These are phyloP conservation scores for Neurospora cerealis DNA, from an alignment of 495 filamentous ascomycete genomes.

Conservation along the genomic window DNA sequence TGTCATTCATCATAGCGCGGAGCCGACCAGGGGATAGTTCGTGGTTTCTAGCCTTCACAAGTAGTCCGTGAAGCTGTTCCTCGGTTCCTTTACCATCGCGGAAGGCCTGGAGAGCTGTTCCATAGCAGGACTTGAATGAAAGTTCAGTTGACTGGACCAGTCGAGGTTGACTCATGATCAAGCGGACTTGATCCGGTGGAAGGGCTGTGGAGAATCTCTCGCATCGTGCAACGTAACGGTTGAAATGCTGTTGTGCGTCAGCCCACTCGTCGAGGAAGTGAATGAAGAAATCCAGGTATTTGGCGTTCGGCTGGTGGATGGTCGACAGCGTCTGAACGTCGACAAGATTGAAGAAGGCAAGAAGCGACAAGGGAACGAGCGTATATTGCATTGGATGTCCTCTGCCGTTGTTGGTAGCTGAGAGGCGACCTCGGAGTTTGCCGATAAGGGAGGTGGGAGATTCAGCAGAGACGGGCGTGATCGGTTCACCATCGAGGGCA, in stretches of 20 bases:
- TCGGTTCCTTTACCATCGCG: neutral
- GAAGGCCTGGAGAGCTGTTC: conserved; percentile 14
- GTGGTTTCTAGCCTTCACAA: neutral
- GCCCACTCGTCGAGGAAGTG: conserved; percentile 13
- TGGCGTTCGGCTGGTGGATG: neutral
- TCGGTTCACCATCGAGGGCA: neutral
- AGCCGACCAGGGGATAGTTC: neutral
- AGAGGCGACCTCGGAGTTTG: neutral
- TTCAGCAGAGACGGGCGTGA: neutral
- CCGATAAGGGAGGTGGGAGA: neutral
- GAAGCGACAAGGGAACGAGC: conserved; percentile 14
- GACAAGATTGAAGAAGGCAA: neutral
- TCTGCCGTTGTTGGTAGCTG: conserved; percentile 9
- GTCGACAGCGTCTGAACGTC: neutral
- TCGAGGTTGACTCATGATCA: conserved; percentile 1
- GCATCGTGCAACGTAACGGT: conserved; percentile 22
- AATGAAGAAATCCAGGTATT: conserved; percentile 8
- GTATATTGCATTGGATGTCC: conserved; percentile 19
- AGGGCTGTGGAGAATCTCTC: conserved; percentile 2
- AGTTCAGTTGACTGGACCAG: neutral
- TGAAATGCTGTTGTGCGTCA: conserved; percentile 3
- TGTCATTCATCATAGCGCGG: neutral
- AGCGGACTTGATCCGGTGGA: conserved; percentile 2
- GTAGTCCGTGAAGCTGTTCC: neutral
- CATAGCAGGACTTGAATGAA: neutral